A percentile compares a stretch with the other conserved stretches of the same genome.
phyloP scores from a whole-genome alignment of 192 early-diverging fungal genomes.

The Coemansia furcata region DNA sequence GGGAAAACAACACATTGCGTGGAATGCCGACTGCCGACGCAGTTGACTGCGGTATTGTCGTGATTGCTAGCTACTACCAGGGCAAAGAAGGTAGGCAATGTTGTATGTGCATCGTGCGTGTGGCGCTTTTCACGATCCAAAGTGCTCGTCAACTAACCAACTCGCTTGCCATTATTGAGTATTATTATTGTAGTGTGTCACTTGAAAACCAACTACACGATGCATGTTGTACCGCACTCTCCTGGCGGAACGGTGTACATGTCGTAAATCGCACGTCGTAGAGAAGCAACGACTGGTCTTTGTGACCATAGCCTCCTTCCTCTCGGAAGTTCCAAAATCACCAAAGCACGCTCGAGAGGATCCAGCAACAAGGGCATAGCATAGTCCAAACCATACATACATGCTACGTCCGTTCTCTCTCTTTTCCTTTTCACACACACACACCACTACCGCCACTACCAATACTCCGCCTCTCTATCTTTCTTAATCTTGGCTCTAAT shows the following conservation, averaged over 20 bases:
- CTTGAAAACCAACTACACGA: slow-evolving; percentile 42
- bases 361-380: not conserved
- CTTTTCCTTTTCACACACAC: not conserved
- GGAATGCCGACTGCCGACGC: slow-evolving; percentile 62
- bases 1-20: slow-evolving; percentile 68
- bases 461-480: not conserved
- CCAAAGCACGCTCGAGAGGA: not conserved
- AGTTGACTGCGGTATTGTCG: slow-evolving; percentile 59
- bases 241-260: slow-evolving; percentile 35
- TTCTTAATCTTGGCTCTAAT: not conserved
- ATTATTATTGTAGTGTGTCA: slow-evolving; percentile 28
- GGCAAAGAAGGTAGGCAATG: slow-evolving; percentile 44
- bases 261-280: slow-evolving; percentile 4
- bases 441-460: not conserved
- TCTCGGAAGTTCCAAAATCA: not conserved
- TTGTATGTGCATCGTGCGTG: not conserved
- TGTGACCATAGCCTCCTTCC: not conserved
- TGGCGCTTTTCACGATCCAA: not conserved
- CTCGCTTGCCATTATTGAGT: not conserved
- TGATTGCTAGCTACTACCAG: slow-evolving; percentile 65
- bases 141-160: not conserved
- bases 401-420: not conserved
- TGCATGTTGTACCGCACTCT: slow-evolving; percentile 42
- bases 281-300: not conserved
- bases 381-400: not conserved